Percentiles rank a stretch among this genome's conserved stretches.
Conservation (phyloP, 257 asterid species). For the Cordia subcordata region DNA sequence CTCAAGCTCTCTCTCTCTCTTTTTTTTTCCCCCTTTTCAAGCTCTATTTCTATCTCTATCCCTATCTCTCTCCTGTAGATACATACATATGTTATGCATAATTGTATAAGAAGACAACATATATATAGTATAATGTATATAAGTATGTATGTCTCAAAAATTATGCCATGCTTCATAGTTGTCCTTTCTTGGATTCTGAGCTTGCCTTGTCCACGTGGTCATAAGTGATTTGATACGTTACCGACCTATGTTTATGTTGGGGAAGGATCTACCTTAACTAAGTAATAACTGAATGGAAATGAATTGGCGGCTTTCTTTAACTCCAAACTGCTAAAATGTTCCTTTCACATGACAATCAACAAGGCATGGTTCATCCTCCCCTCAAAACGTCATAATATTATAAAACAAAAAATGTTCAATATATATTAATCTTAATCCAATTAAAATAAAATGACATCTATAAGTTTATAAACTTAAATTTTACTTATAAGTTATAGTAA, state of each 20-base stretch:
- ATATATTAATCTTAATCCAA: too few relatives aligned
- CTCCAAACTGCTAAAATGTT: background rate
- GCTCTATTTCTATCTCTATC: background rate
- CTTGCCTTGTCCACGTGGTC: conserved; percentile 10
- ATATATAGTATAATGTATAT: too few relatives aligned
- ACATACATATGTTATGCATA: too few relatives aligned
- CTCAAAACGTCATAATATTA: too few relatives aligned
- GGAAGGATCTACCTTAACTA: background rate
- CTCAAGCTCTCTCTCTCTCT: conserved; percentile 1
- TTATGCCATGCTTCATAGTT: conserved; percentile 10
- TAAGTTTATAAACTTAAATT: too few relatives aligned
- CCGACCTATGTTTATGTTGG: background rate
- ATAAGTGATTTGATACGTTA: conserved; percentile 7
- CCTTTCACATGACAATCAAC: background rate
- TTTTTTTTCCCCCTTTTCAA: too few relatives aligned
- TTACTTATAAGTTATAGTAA: too few relatives aligned
- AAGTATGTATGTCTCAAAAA: background rate
- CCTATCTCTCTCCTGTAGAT: too few relatives aligned
- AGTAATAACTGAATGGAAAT: background rate
- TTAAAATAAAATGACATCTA: too few relatives aligned
- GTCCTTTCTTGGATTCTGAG: conserved; percentile 11
- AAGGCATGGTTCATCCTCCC: background rate
- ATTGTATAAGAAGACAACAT: background rate
- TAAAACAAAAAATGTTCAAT: too few relatives aligned
- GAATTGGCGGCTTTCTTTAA: background rate